These are phyloP conservation scores for Stachybotrys chartarum DNA, from an alignment of 2,329 filamentous ascomycete genomes.

Conservation along the genomic window DNA sequence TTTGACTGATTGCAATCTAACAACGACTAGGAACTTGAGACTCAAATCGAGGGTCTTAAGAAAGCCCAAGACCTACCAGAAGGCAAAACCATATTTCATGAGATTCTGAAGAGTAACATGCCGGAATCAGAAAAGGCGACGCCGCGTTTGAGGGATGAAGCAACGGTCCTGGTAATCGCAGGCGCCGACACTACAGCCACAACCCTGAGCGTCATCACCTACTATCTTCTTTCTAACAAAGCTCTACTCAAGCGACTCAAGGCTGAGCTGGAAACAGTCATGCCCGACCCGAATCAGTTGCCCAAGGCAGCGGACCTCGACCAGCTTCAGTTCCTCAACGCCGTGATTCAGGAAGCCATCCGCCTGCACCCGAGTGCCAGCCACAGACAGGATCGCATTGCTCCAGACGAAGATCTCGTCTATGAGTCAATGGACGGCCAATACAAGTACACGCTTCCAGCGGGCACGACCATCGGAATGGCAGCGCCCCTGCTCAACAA, in stretches of 20 bases:
- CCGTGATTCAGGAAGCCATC: slow-evolving; percentile 28
- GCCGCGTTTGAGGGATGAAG: slow-evolving; percentile 23
- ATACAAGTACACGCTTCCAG: slow-evolving; percentile 18
- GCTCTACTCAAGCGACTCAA: slow-evolving; percentile 18
- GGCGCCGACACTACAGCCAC: slow-evolving; percentile 30
- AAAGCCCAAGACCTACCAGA: slow-evolving; percentile 3
- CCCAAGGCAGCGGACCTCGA: slow-evolving; percentile 17
- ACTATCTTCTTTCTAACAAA: slow-evolving; percentile 26
- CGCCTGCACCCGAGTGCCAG: slow-evolving; percentile 31
- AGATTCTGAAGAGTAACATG: slow-evolving; percentile 19
- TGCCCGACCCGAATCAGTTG: slow-evolving; percentile 4
- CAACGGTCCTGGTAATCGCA: slow-evolving; percentile 22
- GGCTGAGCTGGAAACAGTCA: slow-evolving; percentile 20
- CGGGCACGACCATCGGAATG: slow-evolving; percentile 27
- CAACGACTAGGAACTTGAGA: slow-evolving; percentile 3
- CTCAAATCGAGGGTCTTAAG: slow-evolving; percentile 6
- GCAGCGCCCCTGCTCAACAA: slow-evolving; percentile 20
- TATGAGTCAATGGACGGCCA: slow-evolving; percentile 13
- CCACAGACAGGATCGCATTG: slow-evolving; percentile 19
- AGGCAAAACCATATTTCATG: slow-evolving; percentile 22
- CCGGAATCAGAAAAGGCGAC: slow-evolving; percentile 23
- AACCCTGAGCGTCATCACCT: slow-evolving; percentile 24
- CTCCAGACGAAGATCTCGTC: slow-evolving; percentile 18
- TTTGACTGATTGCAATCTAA: background rate
- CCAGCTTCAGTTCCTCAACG: slow-evolving; percentile 28